phyloP scores from a whole-genome alignment of 495 filamentous ascomycete genomes.

The Tuber calosporum region DNA sequence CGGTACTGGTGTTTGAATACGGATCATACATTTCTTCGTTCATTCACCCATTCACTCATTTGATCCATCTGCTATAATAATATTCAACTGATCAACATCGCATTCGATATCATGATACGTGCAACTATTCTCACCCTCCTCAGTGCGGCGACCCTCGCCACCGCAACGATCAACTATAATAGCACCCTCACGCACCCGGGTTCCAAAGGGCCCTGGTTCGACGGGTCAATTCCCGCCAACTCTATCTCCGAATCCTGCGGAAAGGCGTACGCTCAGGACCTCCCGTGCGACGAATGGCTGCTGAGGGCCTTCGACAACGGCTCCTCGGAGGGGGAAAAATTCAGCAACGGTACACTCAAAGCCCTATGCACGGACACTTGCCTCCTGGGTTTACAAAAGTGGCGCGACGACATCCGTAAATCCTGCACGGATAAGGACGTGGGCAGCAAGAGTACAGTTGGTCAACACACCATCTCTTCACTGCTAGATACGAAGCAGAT shows the following conservation, averaged over 20 bases:
- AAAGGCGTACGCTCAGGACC: slow-evolving; percentile 2
- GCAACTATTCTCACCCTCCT: slow-evolving; percentile 1
- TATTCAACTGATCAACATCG: background rate
- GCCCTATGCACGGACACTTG: slow-evolving; percentile 13
- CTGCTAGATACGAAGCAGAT: background rate
- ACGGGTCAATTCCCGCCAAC: background rate
- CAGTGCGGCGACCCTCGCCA: slow-evolving; percentile 6
- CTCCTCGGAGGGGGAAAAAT: background rate
- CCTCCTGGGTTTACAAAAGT: background rate
- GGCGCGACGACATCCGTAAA: slow-evolving; percentile 8
- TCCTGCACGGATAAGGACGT: slow-evolving; percentile 4
- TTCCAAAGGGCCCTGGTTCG: background rate
- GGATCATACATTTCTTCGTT: background rate
- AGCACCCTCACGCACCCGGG: background rate
- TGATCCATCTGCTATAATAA: background rate
- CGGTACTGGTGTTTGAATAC: background rate
- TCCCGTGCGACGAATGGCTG: slow-evolving; percentile 17
- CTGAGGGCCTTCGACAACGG: background rate
- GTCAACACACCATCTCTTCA: background rate
- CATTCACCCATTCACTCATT: slow-evolving; percentile 6
- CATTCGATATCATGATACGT: background rate
- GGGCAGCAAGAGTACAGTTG: background rate
- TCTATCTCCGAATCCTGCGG: slow-evolving; percentile 8
- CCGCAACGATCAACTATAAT: slow-evolving; percentile 17
- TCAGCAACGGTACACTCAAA: background rate